These are phyloP conservation scores for Botrytis hyacinthi DNA, from an alignment of 2,329 filamentous ascomycete species.

Conservation along the genomic window DNA sequence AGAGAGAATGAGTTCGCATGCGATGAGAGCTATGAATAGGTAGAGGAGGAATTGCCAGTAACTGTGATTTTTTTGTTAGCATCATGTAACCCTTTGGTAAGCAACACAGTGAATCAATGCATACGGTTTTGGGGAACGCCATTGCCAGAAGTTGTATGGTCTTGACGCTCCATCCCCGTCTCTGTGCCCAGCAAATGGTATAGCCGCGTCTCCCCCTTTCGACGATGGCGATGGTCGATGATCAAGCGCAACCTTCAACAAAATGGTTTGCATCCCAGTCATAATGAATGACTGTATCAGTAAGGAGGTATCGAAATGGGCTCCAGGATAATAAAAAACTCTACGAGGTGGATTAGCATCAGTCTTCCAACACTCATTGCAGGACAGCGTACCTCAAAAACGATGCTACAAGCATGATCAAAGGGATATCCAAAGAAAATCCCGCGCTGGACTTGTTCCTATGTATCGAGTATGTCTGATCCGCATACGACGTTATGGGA, in stretches of 20 bases:
- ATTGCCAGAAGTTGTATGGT: constrained; percentile 81
- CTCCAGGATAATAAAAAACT: constrained; percentile 69
- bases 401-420: constrained; percentile 71
- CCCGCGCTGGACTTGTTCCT: constrained; percentile 62
- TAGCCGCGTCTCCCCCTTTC: constrained; percentile 58
- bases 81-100: not conserved
- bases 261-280: constrained; percentile 59
- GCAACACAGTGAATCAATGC: constrained; percentile 18
- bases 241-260: constrained; percentile 68
- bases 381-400: constrained; percentile 53
- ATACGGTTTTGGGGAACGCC: constrained; percentile 67
- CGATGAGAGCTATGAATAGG: constrained; percentile 59
- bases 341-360: constrained; percentile 40
- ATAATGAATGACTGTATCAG: constrained; percentile 65
- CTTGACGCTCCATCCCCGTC: constrained; percentile 46
- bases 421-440: constrained; percentile 68
- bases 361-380: not conserved
- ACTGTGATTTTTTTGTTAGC: constrained; percentile 40
- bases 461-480: constrained; percentile 65
- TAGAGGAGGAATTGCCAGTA: constrained; percentile 79
- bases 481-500: constrained; percentile 62
- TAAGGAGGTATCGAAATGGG: constrained; percentile 61
- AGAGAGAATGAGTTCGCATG: constrained; percentile 66
- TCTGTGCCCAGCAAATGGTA: constrained; percentile 57
- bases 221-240: constrained; percentile 59